These are phyloP conservation scores for Corinectria fuckeliana DNA, from an alignment of 2,329 filamentous ascomycete genomes.

Conservation along the genomic window DNA sequence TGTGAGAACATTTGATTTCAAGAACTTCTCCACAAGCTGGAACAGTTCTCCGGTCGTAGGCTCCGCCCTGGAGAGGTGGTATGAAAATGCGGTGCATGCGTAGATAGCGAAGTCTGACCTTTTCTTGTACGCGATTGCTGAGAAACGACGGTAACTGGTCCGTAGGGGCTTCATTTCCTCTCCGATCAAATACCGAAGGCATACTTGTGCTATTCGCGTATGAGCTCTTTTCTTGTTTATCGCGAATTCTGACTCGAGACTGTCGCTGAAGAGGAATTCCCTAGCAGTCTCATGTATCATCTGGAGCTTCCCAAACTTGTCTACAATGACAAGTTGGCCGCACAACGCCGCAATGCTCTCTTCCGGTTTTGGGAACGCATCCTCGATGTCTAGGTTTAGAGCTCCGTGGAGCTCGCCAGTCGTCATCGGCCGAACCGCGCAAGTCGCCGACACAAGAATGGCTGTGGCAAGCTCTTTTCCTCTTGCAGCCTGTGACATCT, in stretches of 20 bases:
- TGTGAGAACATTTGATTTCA: conserved; percentile 43
- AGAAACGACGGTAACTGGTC: conserved; percentile 23
- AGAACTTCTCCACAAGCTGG: conserved; percentile 37
- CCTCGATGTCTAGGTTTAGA: conserved; percentile 43
- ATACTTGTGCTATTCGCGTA: conserved; percentile 42
- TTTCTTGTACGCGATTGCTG: conserved; percentile 10
- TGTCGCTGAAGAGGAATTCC: conserved; percentile 37
- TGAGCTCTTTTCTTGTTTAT: conserved; percentile 39
- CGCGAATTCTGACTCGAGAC: conserved; percentile 40
- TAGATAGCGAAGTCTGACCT: conserved; percentile 37
- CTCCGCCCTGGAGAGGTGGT: conserved; percentile 43
- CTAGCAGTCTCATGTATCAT: conserved; percentile 49
- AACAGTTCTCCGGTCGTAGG: conserved; percentile 31
- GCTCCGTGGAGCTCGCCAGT: conserved; percentile 43
- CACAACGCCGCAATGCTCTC: conserved; percentile 39
- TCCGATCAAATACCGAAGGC: conserved; percentile 43
- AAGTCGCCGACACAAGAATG: conserved; percentile 47
- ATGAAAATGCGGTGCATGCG: conserved; percentile 41
- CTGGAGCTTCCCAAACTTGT: conserved; percentile 40
- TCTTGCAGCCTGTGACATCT: conserved; percentile 37
- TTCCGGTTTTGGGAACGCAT: conserved; percentile 37
- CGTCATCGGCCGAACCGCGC: conserved; percentile 42
- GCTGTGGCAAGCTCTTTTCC: conserved; percentile 43
- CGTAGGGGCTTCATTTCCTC: conserved; percentile 45
- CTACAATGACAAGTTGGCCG: conserved; percentile 47